Conservation (phyloP, 1,284 basidiomycete species). For the Ustilago sp. region DNA sequence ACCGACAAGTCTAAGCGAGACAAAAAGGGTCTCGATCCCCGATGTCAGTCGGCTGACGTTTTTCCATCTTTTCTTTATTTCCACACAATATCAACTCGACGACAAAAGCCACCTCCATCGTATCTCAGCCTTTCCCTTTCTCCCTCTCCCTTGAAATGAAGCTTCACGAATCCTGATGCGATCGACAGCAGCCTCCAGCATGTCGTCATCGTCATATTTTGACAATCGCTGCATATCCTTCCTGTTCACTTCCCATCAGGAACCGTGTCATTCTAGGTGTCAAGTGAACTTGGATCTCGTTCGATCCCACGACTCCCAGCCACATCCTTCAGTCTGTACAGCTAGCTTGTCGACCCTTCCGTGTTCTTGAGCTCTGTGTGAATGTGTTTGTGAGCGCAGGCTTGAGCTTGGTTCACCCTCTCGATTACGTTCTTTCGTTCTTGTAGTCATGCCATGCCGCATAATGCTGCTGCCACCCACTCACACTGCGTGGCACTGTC, state of each 20-base stretch:
- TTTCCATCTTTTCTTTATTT: not conserved
- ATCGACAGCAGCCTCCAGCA: not conserved
- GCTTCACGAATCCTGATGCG: not conserved
- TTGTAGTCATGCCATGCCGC: not conserved
- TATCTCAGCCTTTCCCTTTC: not conserved
- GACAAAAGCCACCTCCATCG: slow-evolving; percentile 5
- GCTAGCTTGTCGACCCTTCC: not conserved
- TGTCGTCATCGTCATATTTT: slow-evolving; percentile 4
- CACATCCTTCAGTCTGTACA: not conserved
- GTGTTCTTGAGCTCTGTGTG: not conserved
- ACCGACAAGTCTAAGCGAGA: slow-evolving; percentile 4
- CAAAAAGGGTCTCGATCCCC: slow-evolving; percentile 3
- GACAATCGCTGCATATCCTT: not conserved
- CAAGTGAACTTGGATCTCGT: not conserved
- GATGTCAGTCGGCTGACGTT: slow-evolving; percentile 7
- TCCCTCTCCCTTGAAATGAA: not conserved
- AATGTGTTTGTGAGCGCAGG: not conserved
- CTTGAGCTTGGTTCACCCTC: not conserved
- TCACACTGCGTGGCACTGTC: not conserved
- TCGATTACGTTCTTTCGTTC: not conserved
- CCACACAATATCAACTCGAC: not conserved
- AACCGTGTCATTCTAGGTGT: not conserved
- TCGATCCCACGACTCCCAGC: slow-evolving; percentile 3
- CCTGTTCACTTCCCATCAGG: not conserved
- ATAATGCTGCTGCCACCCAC: not conserved